A percentile compares a stretch with the other conserved stretches of the same genome.
These are phyloP conservation scores for Filobasidium wieringae DNA, from an alignment of 768 basidiomycete species.

Conservation along the genomic window DNA sequence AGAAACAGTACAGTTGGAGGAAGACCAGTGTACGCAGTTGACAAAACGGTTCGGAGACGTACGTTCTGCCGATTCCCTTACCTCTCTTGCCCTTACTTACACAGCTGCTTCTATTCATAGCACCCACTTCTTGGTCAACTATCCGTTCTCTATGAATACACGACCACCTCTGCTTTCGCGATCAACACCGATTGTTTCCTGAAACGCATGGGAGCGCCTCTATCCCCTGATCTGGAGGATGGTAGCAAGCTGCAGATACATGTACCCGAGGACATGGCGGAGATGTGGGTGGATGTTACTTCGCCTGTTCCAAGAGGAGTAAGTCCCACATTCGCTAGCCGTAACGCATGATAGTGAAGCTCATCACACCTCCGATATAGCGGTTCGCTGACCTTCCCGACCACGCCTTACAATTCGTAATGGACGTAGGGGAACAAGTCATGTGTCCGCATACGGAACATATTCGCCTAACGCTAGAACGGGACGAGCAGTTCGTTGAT, in stretches of 20 bases:
- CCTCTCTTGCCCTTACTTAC: not conserved
- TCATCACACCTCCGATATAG: not conserved
- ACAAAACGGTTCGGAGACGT: not conserved
- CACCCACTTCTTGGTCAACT: not conserved
- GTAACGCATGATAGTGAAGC: not conserved
- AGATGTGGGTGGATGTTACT: not conserved
- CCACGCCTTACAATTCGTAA: not conserved
- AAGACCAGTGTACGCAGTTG: not conserved
- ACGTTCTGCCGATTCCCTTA: not conserved
- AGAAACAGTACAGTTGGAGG: not conserved
- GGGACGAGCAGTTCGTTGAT: not conserved
- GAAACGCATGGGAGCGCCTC: too few relatives aligned
- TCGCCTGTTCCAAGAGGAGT: not conserved
- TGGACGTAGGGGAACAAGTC: not conserved
- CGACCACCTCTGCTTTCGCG: not conserved
- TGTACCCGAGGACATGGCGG: not conserved
- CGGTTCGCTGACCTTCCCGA: not conserved
- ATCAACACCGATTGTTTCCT: too few relatives aligned
- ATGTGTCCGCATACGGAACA: not conserved
- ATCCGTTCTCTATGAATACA: not conserved
- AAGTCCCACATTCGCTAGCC: not conserved
- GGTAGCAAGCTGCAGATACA: not conserved
- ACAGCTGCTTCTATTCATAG: not conserved
- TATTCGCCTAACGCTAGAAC: not conserved
- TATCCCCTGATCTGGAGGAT: not conserved